phyloP scores from a whole-genome alignment of 1,139 yeast species.

The Sugiyamaella japonica region DNA sequence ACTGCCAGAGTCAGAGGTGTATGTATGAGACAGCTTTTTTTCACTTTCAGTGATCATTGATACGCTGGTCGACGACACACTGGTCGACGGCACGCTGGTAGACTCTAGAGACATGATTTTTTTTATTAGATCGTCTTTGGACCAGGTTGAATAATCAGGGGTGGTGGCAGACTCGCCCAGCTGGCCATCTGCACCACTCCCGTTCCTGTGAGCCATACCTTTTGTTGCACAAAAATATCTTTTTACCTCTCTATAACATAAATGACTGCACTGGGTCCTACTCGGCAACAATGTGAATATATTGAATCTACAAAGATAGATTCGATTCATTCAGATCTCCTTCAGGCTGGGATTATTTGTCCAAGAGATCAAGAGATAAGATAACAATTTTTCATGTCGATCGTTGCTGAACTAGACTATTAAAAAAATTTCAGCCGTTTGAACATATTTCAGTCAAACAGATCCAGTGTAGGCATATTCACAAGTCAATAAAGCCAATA shows the following conservation, averaged over 20 bases:
- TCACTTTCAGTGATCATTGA: not conserved
- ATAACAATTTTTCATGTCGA: slow-evolving; percentile 15
- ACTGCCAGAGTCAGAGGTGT: not conserved
- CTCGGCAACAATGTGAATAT: not conserved
- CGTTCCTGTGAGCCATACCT: not conserved
- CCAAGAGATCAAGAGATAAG: slow-evolving; percentile 12
- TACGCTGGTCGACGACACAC: not conserved
- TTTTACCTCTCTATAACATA: not conserved
- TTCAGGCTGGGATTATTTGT: not conserved
- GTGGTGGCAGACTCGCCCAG: not conserved
- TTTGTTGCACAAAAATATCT: not conserved
- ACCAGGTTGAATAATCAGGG: slow-evolving; percentile 47
- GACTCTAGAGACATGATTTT: slow-evolving; percentile 53
- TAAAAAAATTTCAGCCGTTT: slow-evolving; percentile 16
- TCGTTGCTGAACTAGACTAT: not conserved
- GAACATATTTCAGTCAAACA: not conserved
- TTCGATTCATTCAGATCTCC: slow-evolving; percentile 1
- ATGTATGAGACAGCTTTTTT: not conserved
- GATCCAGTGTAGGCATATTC: not conserved
- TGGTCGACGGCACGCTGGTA: slow-evolving; percentile 16
- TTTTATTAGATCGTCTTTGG: slow-evolving; percentile 52
- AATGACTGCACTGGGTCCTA: not conserved
- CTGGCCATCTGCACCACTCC: not conserved
- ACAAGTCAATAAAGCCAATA: not conserved
- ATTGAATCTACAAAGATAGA: not conserved